These are phyloP conservation scores for Eragrostis curvula DNA, from an alignment of 176 grass and related monocot genomes.

Conservation along the genomic window DNA sequence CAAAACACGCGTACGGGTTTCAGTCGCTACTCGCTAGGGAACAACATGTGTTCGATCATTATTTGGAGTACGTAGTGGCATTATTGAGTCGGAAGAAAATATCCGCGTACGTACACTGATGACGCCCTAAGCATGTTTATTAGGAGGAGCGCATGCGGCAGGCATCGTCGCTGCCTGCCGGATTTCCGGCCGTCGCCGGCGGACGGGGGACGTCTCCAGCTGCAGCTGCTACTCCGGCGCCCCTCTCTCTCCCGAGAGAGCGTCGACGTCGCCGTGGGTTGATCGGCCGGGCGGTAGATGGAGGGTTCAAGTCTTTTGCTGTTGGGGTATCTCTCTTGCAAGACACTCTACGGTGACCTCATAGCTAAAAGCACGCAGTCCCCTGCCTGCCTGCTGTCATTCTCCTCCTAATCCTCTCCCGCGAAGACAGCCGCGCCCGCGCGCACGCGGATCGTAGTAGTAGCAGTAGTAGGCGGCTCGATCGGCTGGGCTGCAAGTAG, in stretches of 20 bases:
- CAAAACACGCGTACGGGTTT: too few species aligned
- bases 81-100: too few species aligned
- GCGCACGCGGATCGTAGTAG: neutral
- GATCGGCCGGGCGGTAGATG: slow-evolving; percentile 34
- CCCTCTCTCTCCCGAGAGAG: neutral
- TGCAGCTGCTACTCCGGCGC: neutral
- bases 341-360: slow-evolving; percentile 90
- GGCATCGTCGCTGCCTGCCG: too few species aligned
- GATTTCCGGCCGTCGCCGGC: neutral
- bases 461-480: too few species aligned
- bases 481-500: neutral
- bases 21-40: too few species aligned
- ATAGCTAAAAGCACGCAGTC: slow-evolving; percentile 41
- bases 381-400: neutral
- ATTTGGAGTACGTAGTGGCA: too few species aligned
- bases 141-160: too few species aligned
- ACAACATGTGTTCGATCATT: too few species aligned
- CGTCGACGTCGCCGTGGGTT: slow-evolving; percentile 12
- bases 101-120: too few species aligned
- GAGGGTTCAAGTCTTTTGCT: slow-evolving; percentile 53
- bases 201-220: neutral
- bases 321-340: slow-evolving; percentile 80
- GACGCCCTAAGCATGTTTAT: too few species aligned
- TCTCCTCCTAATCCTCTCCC: neutral
- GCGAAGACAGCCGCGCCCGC: neutral